Conservation (phyloP, 129 eudicot genomes). For the Saposhnikovia divaricata region DNA sequence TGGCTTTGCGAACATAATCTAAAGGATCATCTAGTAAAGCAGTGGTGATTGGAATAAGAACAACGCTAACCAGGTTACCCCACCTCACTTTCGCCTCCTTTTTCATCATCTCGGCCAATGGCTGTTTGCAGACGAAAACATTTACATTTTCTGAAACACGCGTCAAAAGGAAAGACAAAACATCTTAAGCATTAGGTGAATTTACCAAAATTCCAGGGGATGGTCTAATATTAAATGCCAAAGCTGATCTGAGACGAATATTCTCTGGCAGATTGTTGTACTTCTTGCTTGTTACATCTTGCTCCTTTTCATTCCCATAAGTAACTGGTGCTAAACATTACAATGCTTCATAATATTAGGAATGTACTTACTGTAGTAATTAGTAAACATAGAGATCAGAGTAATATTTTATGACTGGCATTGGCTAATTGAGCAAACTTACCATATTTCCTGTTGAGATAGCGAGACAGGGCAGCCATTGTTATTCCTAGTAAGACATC, state of each 20-base stretch:
- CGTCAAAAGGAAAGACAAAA: neutral
- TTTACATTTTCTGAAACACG: neutral
- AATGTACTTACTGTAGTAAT: neutral
- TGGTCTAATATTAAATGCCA: conserved; percentile 2
- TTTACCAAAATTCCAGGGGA: neutral
- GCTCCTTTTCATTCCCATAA: neutral
- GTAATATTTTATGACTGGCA: neutral
- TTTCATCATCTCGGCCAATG: conserved; percentile 23
- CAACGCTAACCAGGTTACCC: conserved; percentile 31
- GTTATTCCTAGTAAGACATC: conserved; percentile 9
- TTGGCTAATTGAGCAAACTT: neutral
- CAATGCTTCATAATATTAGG: neutral
- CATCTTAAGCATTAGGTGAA: neutral
- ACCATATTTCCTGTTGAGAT: conserved; percentile 5
- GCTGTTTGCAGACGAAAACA: conserved; percentile 7
- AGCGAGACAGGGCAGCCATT: conserved; percentile 1
- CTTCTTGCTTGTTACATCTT: neutral
- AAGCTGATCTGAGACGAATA: neutral
- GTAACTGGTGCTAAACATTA: neutral
- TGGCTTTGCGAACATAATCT: conserved; percentile 29
- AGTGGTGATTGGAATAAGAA: conserved; percentile 26
- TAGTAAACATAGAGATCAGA: neutral
- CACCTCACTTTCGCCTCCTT: conserved; percentile 22
- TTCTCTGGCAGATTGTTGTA: neutral
- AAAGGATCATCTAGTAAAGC: conserved; percentile 28